phyloP scores from a whole-genome alignment of 2,329 filamentous ascomycete genomes.

The Penicillium glabrum region DNA sequence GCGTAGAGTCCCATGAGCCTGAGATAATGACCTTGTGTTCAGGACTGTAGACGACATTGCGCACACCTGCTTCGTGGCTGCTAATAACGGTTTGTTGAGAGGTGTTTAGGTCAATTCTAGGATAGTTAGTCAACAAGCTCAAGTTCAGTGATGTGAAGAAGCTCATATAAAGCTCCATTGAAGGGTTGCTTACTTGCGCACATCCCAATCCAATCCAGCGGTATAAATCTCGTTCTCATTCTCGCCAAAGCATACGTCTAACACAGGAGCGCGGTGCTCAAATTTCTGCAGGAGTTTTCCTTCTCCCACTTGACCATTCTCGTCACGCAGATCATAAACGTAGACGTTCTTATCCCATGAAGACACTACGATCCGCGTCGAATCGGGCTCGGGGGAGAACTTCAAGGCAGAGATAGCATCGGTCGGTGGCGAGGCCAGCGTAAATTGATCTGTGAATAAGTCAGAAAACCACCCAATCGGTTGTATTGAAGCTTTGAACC shows the following conservation, averaged over 20 bases:
- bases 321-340: conserved; percentile 71
- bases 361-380: conserved; percentile 79
- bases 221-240: conserved; percentile 82
- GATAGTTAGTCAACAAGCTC: conserved; percentile 56
- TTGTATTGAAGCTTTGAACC: not conserved
- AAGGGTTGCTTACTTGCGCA: conserved; percentile 62
- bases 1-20: conserved; percentile 87
- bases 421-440: conserved; percentile 75
- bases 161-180: conserved; percentile 31
- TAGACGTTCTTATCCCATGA: conserved; percentile 95
- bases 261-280: conserved; percentile 78
- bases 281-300: conserved; percentile 70
- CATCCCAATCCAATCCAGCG: conserved; percentile 82
- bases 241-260: conserved; percentile 88
- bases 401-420: conserved; percentile 85
- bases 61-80: conserved; percentile 76
- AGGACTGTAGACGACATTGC: conserved; percentile 77
- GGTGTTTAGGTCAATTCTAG: conserved; percentile 68
- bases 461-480: not conserved
- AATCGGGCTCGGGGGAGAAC: conserved; percentile 75
- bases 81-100: conserved; percentile 73
- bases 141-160: conserved; percentile 52
- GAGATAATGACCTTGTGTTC: conserved; percentile 79
- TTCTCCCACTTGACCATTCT: conserved; percentile 54
- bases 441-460: conserved; percentile 64